Conservation (phyloP, 164 flowering plant genomes). For the Vitis labrusca region DNA sequence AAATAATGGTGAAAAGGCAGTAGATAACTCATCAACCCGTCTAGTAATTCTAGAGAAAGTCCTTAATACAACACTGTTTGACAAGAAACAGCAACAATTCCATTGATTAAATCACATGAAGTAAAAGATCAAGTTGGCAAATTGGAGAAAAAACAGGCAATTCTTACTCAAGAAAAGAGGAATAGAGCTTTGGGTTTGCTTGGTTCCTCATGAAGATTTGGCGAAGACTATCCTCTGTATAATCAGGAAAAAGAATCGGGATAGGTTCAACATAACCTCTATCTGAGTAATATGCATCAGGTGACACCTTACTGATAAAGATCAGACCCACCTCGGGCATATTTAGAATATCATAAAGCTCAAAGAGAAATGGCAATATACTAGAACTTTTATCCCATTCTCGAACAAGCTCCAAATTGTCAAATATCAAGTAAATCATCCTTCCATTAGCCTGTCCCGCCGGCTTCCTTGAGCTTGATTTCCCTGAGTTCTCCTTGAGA, state of each 20-base stretch:
- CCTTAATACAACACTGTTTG: slow-evolving; percentile 63
- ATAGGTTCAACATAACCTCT: slow-evolving; percentile 65
- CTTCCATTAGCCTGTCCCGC: slow-evolving; percentile 38
- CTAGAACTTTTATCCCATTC: slow-evolving; percentile 83
- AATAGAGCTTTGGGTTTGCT: slow-evolving; percentile 62
- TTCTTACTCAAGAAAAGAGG: slow-evolving; percentile 87
- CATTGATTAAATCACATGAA: neutral
- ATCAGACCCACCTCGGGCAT: slow-evolving; percentile 84
- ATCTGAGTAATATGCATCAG: slow-evolving; percentile 65
- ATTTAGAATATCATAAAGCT: slow-evolving; percentile 59
- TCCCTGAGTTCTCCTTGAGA: slow-evolving; percentile 39
- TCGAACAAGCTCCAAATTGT: slow-evolving; percentile 69
- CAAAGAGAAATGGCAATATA: slow-evolving; percentile 61
- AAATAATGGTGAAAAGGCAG: slow-evolving; percentile 58
- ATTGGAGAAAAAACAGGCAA: neutral
- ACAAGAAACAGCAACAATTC: slow-evolving; percentile 19
- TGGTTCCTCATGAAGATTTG: slow-evolving; percentile 73
- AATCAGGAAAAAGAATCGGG: slow-evolving; percentile 71
- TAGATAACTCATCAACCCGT: slow-evolving; percentile 67
- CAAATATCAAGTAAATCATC: slow-evolving; percentile 86
- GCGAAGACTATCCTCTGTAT: slow-evolving; percentile 68
- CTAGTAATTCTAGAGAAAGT: slow-evolving; percentile 78
- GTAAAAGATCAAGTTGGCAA: neutral
- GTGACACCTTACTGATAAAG: slow-evolving; percentile 67
- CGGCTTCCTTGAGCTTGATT: slow-evolving; percentile 29